A percentile compares a stretch with the other conserved stretches of the same genome.
phyloP scores from a whole-genome alignment of 495 filamentous ascomycete species.

The Xylaria curta region DNA sequence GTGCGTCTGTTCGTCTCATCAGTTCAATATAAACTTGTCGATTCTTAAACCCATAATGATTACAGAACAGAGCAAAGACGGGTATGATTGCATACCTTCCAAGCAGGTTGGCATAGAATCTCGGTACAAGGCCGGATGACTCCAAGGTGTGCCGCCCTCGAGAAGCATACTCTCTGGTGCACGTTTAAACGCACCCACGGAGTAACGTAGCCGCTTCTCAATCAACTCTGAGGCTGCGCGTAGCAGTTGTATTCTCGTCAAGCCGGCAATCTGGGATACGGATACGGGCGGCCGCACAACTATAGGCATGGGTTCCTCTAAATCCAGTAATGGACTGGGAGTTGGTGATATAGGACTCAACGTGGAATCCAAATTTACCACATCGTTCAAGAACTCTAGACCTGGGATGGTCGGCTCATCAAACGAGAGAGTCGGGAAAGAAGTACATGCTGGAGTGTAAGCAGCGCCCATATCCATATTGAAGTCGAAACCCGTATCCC shows the following conservation, averaged over 20 bases:
- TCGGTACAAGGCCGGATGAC: slow-evolving; percentile 54
- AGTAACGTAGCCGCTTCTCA: slow-evolving; percentile 50
- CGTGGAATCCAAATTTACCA: neutral
- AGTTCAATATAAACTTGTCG: neutral
- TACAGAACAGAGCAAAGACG: too few relatives aligned
- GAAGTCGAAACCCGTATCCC: slow-evolving; percentile 27
- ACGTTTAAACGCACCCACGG: slow-evolving; percentile 49
- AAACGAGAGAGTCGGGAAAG: slow-evolving; percentile 16
- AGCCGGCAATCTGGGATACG: neutral
- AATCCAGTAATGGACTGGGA: neutral
- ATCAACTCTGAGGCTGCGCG: slow-evolving; percentile 27
- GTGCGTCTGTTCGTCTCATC: slow-evolving; percentile 47
- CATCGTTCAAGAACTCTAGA: slow-evolving; percentile 15
- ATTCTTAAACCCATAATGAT: neutral
- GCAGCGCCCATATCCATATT: slow-evolving; percentile 18
- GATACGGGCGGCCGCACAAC: neutral
- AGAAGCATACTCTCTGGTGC: slow-evolving; percentile 55
- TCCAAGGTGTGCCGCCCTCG: slow-evolving; percentile 57
- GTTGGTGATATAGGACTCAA: neutral
- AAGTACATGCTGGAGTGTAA: neutral
- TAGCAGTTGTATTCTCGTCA: slow-evolving; percentile 15
- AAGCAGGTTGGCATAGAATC: slow-evolving; percentile 54
- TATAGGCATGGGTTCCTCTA: slow-evolving; percentile 18
- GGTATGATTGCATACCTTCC: slow-evolving; percentile 46
- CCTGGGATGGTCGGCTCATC: slow-evolving; percentile 9